These are phyloP conservation scores for Saccharomycopsis microspora DNA, from an alignment of 805 yeast species.

Conservation along the genomic window DNA sequence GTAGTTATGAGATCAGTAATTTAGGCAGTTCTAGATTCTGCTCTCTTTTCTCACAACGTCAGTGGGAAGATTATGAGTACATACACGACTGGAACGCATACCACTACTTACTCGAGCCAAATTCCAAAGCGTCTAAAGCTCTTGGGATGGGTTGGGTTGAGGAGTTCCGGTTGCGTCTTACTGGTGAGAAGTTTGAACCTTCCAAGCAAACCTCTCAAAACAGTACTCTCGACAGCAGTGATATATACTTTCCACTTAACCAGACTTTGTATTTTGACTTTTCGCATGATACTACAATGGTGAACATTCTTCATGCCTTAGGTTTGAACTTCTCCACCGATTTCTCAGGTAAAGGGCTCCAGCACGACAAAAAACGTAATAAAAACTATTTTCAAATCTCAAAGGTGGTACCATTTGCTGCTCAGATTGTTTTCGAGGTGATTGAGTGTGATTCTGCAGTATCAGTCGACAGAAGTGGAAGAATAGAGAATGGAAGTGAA, in stretches of 20 bases:
- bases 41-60: constrained; percentile 53
- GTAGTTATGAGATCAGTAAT: constrained; percentile 62
- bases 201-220: constrained; percentile 29
- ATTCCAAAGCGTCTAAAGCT: constrained; percentile 53
- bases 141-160: constrained; percentile 49
- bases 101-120: constrained; percentile 28
- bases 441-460: constrained; percentile 17
- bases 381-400: constrained; percentile 12
- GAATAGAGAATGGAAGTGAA: background rate
- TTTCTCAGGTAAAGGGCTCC: background rate
- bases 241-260: constrained; percentile 27
- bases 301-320: constrained; percentile 51
- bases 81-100: constrained; percentile 45
- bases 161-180: constrained; percentile 20
- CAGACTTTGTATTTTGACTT: constrained; percentile 56
- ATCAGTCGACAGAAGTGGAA: constrained; percentile 14
- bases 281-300: constrained; percentile 64
- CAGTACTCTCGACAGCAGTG: constrained; percentile 24
- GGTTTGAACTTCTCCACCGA: constrained; percentile 29
- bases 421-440: constrained; percentile 17
- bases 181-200: background rate
- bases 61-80: constrained; percentile 52
- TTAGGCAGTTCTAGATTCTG: constrained; percentile 59
- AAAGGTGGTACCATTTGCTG: constrained; percentile 18
- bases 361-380: background rate